Evolutionary conservation across 2,329 filamentous ascomycete genomes (phyloP), one percentile per base, ranked within the genome.

Genomic region (Talaromyces amestolkiae): DNA sequence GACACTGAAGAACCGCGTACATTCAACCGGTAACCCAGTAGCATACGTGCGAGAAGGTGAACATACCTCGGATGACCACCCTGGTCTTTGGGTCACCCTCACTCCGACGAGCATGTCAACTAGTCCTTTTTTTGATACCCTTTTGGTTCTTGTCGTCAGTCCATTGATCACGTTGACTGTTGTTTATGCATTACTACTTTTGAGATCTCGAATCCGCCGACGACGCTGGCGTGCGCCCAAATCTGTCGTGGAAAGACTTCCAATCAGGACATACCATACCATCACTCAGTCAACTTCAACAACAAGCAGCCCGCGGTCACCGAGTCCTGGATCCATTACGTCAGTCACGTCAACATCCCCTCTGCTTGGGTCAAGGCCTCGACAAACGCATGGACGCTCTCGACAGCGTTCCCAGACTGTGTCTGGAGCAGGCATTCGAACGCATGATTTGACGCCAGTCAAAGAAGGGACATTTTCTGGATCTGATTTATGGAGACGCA

Each of bases 141-240:
- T 99, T 2, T 83, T 98, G n/a, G 93, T 99, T 9, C 83, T 99
- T n/a, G 93, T 99, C 37, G 89, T 98, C 63, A 97, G 93, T 73
- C 95, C 95, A 8, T 80, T 99, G 15, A 89, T 98, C 61, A 98
- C 95, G 0, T 80, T 99, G 72, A 96, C 92, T 3, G 89, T 97
- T 5, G 94, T 99, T 1, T 98, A 98, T 74, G 90, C 92, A 13
- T 84, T 98, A 11, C 84, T 98, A 5, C 86, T 98, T 47, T 82
- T 98, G 43, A 89, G 95, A 63, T 93, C 93, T 56, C 90, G 93
- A 66, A 96, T 97, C 70, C 89, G 94, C 60, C 87, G 94, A 66
- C 87, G 94, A 68, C 87, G 94, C 71, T 99, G 95, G 94, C 88
- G 95, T 72, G 95, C 95, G n/a, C 95, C 95, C 5, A 99, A 99